Conservation (phyloP, 768 basidiomycete species). For the Coprinopsis sp. region DNA sequence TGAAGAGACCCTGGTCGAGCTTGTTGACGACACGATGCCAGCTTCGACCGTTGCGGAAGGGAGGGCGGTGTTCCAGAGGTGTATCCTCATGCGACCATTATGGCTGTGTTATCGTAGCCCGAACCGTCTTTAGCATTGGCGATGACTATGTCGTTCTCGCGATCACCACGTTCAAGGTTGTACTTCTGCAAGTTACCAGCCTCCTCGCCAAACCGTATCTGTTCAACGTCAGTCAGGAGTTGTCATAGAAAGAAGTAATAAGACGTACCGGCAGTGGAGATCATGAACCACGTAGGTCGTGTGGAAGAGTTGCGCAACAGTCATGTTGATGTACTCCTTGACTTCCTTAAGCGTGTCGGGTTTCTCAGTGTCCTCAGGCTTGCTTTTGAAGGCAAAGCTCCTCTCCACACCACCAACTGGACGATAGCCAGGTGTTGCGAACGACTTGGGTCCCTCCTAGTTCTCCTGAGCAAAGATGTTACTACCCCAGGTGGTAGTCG, state of each 20-base stretch:
- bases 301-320: slow-evolving; percentile 87
- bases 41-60: slow-evolving; percentile 96
- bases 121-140: slow-evolving; percentile 94
- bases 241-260: not conserved
- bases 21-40: slow-evolving; percentile 97
- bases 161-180: slow-evolving; percentile 91
- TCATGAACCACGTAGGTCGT: slow-evolving; percentile 77
- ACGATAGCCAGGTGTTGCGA: slow-evolving; percentile 71
- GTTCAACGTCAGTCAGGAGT: slow-evolving; percentile 11
- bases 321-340: slow-evolving; percentile 78
- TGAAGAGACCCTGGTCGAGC: slow-evolving; percentile 84
- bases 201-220: slow-evolving; percentile 90
- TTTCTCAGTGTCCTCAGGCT: slow-evolving; percentile 53
- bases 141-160: slow-evolving; percentile 85
- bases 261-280: slow-evolving; percentile 62
- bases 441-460: slow-evolving; percentile 69
- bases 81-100: slow-evolving; percentile 94
- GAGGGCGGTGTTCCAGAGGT: slow-evolving; percentile 86
- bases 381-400: slow-evolving; percentile 70
- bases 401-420: slow-evolving; percentile 57
- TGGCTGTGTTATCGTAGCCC: slow-evolving; percentile 86
- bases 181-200: slow-evolving; percentile 97
- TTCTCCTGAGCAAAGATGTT: slow-evolving; percentile 96
- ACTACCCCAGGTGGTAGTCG: slow-evolving; percentile 85
- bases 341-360: slow-evolving; percentile 66